Evolutionary conservation across 768 basidiomycete species (phyloP).

Genomic region (Pleurotus ostreatus): DNA sequence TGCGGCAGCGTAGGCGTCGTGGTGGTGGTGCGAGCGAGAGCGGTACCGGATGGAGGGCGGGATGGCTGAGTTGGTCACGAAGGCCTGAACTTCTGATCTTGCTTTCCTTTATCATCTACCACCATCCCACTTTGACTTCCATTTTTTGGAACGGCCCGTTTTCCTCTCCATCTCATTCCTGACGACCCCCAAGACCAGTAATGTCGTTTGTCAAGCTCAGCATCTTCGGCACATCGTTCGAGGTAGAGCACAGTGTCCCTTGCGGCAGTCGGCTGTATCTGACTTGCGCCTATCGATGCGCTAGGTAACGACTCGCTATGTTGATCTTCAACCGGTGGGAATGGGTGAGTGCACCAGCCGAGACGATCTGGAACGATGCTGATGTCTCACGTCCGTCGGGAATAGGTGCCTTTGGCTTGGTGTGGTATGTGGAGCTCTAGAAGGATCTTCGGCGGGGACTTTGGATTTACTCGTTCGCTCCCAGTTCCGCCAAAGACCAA

Average conservation of each 20-base stretch:
- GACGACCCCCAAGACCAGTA: neutral
- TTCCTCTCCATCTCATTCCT: neutral
- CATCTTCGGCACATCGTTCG: conserved; percentile 98
- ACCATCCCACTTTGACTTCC: neutral
- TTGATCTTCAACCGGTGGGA: conserved; percentile 97
- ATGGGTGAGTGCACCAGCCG: conserved; percentile 67
- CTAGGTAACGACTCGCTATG: conserved; percentile 96
- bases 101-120: conserved; percentile 1
- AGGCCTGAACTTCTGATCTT: neutral
- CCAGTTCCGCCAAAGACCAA: conserved; percentile 95
- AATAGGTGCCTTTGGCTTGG: conserved; percentile 92
- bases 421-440: conserved; percentile 60
- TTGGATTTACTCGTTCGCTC: conserved; percentile 8
- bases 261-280: conserved; percentile 10
- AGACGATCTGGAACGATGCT: neutral
- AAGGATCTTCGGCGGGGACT: conserved; percentile 1
- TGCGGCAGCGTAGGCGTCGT: too few species aligned
- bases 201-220: conserved; percentile 98
- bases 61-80: too few species aligned
- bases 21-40: too few species aligned
- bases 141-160: neutral
- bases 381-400: conserved; percentile 10
- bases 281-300: conserved; percentile 12
- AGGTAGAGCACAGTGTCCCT: conserved; percentile 43
- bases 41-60: too few species aligned